A percentile compares a stretch with the other conserved stretches of the same genome.
These are phyloP conservation scores for Penicillium ochrochloron DNA, from an alignment of 495 filamentous ascomycete species.

Conservation along the genomic window DNA sequence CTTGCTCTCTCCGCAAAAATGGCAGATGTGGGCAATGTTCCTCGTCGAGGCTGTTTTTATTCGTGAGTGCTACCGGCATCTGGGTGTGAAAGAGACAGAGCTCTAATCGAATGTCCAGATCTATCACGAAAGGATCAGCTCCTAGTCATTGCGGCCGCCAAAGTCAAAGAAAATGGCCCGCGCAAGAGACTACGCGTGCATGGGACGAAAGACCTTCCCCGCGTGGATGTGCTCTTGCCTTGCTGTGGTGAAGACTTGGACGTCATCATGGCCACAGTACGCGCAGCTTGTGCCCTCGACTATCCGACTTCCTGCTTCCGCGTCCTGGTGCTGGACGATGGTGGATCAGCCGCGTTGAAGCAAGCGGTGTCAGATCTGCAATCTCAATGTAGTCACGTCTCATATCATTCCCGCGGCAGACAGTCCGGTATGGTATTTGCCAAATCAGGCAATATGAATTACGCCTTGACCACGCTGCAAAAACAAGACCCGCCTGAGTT, in stretches of 20 bases:
- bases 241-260: slow-evolving; percentile 56
- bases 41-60: slow-evolving; percentile 34
- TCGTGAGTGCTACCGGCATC: slow-evolving; percentile 21
- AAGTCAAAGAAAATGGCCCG: slow-evolving; percentile 5
- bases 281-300: slow-evolving; percentile 51
- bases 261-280: slow-evolving; percentile 56
- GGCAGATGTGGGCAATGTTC: slow-evolving; percentile 41
- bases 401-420: slow-evolving; percentile 51
- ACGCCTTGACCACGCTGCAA: slow-evolving; percentile 47
- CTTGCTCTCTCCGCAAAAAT: slow-evolving; percentile 25
- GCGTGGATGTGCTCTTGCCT: slow-evolving; percentile 53
- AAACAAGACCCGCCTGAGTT: slow-evolving; percentile 48
- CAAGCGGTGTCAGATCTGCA: slow-evolving; percentile 33
- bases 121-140: slow-evolving; percentile 35
- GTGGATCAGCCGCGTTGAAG: slow-evolving; percentile 40
- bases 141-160: slow-evolving; percentile 28
- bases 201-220: slow-evolving; percentile 34
- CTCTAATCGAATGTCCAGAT: slow-evolving; percentile 20
- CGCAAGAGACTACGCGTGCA: slow-evolving; percentile 34
- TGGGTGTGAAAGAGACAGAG: background rate
- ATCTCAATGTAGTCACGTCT: slow-evolving; percentile 42
- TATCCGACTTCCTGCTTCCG: slow-evolving; percentile 52
- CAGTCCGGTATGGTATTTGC: slow-evolving; percentile 46
- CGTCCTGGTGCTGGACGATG: slow-evolving; percentile 57
- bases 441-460: slow-evolving; percentile 62